These are phyloP conservation scores for Elsinoe australis DNA, from an alignment of 2,329 filamentous ascomycete species.

Conservation along the genomic window DNA sequence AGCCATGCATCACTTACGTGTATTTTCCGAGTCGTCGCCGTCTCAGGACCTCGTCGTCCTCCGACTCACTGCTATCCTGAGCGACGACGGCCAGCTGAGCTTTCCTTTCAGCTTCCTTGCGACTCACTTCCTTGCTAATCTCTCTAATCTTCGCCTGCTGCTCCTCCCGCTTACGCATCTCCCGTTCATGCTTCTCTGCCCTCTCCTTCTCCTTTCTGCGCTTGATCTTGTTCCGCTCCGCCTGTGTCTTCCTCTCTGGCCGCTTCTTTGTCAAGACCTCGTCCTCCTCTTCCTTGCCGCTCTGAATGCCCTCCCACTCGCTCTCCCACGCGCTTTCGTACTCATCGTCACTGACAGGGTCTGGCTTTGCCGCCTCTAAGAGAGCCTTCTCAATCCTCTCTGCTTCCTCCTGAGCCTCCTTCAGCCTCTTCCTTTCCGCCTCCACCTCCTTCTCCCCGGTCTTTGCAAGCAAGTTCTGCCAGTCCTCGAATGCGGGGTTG, in stretches of 20 bases:
- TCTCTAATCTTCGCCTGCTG: constrained; percentile 66
- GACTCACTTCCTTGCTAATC: constrained; percentile 56
- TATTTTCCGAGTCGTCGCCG: constrained; percentile 66
- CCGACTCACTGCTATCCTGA: constrained; percentile 27
- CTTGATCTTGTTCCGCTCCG: constrained; percentile 81
- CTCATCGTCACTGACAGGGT: constrained; percentile 64
- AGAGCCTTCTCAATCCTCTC: constrained; percentile 61
- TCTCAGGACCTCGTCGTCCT: constrained; percentile 45
- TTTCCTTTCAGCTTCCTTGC: constrained; percentile 40
- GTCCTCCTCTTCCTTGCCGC: constrained; percentile 49
- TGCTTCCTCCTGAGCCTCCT: constrained; percentile 58
- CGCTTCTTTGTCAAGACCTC: constrained; percentile 59
- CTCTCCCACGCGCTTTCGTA: constrained; percentile 94
- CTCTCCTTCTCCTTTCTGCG: constrained; percentile 81
- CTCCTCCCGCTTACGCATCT: constrained; percentile 63
- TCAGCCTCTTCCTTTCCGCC: constrained; percentile 66
- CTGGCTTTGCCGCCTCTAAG: constrained; percentile 67
- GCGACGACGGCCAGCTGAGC: constrained; percentile 21
- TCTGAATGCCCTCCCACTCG: constrained; percentile 54
- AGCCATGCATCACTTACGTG: constrained; percentile 30
- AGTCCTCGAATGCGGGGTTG: constrained; percentile 82
- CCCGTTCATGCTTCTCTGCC: constrained; percentile 64
- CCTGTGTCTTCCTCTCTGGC: constrained; percentile 74
- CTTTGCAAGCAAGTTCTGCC: constrained; percentile 64
- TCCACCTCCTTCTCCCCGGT: constrained; percentile 75